Conservation (phyloP, 805 yeast species). For the Cyberlindnera xishuangbannaensis region DNA sequence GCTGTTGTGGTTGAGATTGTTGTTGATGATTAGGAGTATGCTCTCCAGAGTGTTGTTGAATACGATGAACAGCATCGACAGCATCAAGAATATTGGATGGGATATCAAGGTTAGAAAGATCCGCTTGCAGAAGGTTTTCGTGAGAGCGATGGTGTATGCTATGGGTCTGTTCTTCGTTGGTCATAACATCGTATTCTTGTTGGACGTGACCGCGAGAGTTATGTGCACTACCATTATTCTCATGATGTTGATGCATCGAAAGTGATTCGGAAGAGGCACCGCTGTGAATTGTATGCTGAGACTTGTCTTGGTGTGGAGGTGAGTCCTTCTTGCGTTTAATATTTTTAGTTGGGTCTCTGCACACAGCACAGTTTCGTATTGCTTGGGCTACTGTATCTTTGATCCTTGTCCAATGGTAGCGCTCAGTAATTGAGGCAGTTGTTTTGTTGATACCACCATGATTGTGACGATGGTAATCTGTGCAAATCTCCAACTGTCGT, state of each 20-base stretch:
- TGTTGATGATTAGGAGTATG: too few species aligned
- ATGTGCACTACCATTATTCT: background rate
- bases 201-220: constrained; percentile 2
- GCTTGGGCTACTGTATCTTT: constrained; percentile 82
- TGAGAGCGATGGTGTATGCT: constrained; percentile 14
- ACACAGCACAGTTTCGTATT: constrained; percentile 67
- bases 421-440: constrained; percentile 68
- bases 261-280: too few species aligned
- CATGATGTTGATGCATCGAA: too few species aligned
- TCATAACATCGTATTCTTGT: constrained; percentile 12
- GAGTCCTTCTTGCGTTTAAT: constrained; percentile 15
- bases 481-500: constrained; percentile 69
- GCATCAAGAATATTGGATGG: constrained; percentile 40
- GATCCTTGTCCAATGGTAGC: constrained; percentile 87
- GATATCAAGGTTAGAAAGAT: constrained; percentile 20
- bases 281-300: background rate
- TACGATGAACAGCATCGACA: constrained; percentile 48
- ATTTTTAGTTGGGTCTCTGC: constrained; percentile 31
- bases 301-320: constrained; percentile 2
- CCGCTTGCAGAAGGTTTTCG: constrained; percentile 17
- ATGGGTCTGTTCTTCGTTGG: constrained; percentile 4
- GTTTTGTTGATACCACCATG: constrained; percentile 91
- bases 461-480: constrained; percentile 56
- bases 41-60: too few species aligned
- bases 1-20: too few species aligned